Conservation (phyloP, 1,139 yeast genomes). For the Pichia sp. region DNA sequence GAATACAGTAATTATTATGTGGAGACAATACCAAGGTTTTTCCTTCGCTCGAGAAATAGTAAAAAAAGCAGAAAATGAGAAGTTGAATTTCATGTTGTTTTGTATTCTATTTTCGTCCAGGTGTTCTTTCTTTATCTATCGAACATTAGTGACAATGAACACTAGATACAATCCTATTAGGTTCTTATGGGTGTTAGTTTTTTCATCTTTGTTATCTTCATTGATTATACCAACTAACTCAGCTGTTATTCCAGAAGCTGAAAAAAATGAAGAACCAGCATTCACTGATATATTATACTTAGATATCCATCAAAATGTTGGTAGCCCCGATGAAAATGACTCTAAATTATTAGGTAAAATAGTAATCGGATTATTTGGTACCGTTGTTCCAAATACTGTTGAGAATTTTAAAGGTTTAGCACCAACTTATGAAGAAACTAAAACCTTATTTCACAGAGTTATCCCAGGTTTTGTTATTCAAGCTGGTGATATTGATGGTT, state of each 20-base stretch:
- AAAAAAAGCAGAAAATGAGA: too few species aligned
- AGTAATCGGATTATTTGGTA: constrained; percentile 64
- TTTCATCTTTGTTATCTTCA: neutral
- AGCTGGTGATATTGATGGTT: constrained; percentile 75
- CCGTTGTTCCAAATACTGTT: constrained; percentile 68
- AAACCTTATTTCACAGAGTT: constrained; percentile 67
- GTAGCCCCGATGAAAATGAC: neutral
- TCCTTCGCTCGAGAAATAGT: too few species aligned
- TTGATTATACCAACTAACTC: neutral
- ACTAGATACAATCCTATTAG: neutral
- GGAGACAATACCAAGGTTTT: too few species aligned
- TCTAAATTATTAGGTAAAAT: constrained; percentile 49
- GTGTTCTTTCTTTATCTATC: too few species aligned
- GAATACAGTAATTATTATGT: too few species aligned
- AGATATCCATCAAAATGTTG: constrained; percentile 50
- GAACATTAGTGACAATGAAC: neutral
- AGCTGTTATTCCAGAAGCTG: neutral
- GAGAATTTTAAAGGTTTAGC: constrained; percentile 63
- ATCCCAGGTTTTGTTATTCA: constrained; percentile 74
- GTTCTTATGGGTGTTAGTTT: neutral
- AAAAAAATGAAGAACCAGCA: constrained; percentile 43
- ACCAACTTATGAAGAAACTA: constrained; percentile 48
- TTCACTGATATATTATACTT: constrained; percentile 58
- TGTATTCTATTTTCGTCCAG: too few species aligned
- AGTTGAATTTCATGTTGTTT: too few species aligned